phyloP scores from a whole-genome alignment of 1,284 basidiomycete genomes.

The Fomitopsis palustris region DNA sequence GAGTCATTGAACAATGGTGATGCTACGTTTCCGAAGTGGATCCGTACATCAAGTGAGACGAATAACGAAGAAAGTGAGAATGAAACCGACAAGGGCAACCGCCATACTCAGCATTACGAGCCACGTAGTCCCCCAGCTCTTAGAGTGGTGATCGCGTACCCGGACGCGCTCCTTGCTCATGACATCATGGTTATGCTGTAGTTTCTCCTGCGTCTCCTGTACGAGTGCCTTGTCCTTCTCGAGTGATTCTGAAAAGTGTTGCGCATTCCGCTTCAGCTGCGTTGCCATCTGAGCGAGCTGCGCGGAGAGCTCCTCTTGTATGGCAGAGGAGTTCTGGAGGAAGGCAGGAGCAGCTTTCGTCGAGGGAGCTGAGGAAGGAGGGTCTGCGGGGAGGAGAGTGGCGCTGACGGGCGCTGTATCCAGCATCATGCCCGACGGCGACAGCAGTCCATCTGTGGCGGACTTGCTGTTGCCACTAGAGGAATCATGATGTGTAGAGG shows the following conservation, averaged over 20 bases:
- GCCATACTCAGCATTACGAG: constrained; percentile 59
- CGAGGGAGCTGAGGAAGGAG: constrained; percentile 24
- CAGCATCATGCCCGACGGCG: constrained; percentile 22
- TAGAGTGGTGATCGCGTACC: constrained; percentile 60
- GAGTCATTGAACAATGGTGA: too few relatives aligned
- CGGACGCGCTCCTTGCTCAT: constrained; percentile 66
- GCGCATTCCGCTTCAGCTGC: constrained; percentile 71
- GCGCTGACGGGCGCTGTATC: constrained; percentile 7
- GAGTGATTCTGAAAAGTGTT: constrained; percentile 65
- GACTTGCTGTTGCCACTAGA: constrained; percentile 12
- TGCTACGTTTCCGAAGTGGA: neutral
- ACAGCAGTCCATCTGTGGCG: constrained; percentile 29
- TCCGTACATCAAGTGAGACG: constrained; percentile 41
- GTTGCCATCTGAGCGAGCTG: constrained; percentile 77
- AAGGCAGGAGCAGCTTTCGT: constrained; percentile 39
- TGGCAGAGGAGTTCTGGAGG: constrained; percentile 52
- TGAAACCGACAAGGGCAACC: constrained; percentile 58
- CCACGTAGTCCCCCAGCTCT: constrained; percentile 71
- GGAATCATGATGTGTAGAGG: constrained; percentile 10
- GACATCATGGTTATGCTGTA: constrained; percentile 66
- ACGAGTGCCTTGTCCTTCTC: constrained; percentile 64
- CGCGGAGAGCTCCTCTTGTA: constrained; percentile 69
- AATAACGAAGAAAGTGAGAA: constrained; percentile 71
- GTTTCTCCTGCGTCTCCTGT: constrained; percentile 56
- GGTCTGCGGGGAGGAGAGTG: constrained; percentile 23